These are phyloP conservation scores for Athelia psychrophila DNA, from an alignment of 1,284 basidiomycete genomes.

Conservation along the genomic window DNA sequence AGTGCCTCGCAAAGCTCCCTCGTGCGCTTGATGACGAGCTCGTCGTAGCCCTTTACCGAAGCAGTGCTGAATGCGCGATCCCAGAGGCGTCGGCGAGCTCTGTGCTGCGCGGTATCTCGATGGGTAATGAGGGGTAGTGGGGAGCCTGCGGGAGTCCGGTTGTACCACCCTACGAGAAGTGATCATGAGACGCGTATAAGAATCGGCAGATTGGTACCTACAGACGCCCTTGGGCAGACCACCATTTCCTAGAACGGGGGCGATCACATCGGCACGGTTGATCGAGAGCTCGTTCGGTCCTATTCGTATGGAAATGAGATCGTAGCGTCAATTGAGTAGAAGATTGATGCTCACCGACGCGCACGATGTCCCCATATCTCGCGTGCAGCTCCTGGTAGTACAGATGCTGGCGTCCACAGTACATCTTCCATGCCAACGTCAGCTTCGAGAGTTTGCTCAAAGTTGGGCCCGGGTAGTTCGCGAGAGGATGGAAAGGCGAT, in stretches of 20 bases:
- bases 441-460: slow-evolving; percentile 16
- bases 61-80: slow-evolving; percentile 35
- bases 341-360: slow-evolving; percentile 10
- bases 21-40: slow-evolving; percentile 26
- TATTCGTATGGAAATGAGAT: slow-evolving; percentile 7
- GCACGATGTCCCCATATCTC: slow-evolving; percentile 19
- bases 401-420: slow-evolving; percentile 16
- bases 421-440: slow-evolving; percentile 11
- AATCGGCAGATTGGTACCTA: slow-evolving; percentile 8
- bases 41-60: slow-evolving; percentile 39
- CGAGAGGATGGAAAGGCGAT: slow-evolving; percentile 22
- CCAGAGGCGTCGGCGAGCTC: slow-evolving; percentile 38
- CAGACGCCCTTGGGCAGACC: slow-evolving; percentile 32
- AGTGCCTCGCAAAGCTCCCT: slow-evolving; percentile 29
- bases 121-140: not conserved
- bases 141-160: slow-evolving; percentile 10
- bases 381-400: slow-evolving; percentile 18
- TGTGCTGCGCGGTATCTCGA: slow-evolving; percentile 19
- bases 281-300: slow-evolving; percentile 36
- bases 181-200: slow-evolving; percentile 1
- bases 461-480: slow-evolving; percentile 19
- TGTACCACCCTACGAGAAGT: slow-evolving; percentile 17
- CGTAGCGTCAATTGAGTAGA: not conserved
- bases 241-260: slow-evolving; percentile 22
- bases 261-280: slow-evolving; percentile 23